These are phyloP conservation scores for Cyclostephanos tholiformis DNA, from an alignment of 108 stramenopile genomes.

Conservation along the genomic window DNA sequence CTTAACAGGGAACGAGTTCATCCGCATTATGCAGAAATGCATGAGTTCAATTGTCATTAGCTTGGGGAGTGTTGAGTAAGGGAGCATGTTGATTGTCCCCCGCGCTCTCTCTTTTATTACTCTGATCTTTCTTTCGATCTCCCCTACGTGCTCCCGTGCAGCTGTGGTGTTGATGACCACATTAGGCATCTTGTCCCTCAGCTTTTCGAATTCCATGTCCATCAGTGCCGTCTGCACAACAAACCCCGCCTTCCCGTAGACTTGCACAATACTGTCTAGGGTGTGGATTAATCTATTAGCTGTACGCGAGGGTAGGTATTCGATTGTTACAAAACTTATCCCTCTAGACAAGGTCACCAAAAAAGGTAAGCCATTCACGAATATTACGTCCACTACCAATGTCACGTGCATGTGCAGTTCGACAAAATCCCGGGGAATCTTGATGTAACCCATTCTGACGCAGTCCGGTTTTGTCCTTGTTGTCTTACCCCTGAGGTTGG, in stretches of 20 bases:
- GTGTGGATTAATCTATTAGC: neutral
- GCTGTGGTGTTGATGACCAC: conserved; percentile 22
- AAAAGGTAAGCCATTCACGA: conserved; percentile 20
- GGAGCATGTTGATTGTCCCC: conserved; percentile 18
- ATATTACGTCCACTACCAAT: conserved; percentile 16
- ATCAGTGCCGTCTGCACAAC: too few species aligned
- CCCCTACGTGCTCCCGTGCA: conserved; percentile 30
- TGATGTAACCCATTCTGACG: neutral
- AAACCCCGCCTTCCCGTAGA: too few species aligned
- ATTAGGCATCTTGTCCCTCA: too few species aligned
- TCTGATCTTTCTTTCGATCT: conserved; percentile 6
- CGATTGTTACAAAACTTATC: conserved; percentile 17
- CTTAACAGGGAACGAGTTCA: conserved; percentile 21
- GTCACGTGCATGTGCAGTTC: neutral
- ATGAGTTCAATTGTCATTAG: too few species aligned
- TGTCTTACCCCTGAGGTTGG: neutral
- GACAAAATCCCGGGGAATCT: conserved; percentile 17
- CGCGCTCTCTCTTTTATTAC: conserved; percentile 39
- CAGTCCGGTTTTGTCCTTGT: neutral
- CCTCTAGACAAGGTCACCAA: conserved; percentile 11
- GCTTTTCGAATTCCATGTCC: too few species aligned
- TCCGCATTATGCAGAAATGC: conserved; percentile 10
- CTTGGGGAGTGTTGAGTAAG: conserved; percentile 27
- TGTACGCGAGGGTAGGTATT: conserved; percentile 13
- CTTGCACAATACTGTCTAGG: too few species aligned